Conservation (phyloP, 2,329 filamentous ascomycete species). For the Colletotrichum godetiae region DNA sequence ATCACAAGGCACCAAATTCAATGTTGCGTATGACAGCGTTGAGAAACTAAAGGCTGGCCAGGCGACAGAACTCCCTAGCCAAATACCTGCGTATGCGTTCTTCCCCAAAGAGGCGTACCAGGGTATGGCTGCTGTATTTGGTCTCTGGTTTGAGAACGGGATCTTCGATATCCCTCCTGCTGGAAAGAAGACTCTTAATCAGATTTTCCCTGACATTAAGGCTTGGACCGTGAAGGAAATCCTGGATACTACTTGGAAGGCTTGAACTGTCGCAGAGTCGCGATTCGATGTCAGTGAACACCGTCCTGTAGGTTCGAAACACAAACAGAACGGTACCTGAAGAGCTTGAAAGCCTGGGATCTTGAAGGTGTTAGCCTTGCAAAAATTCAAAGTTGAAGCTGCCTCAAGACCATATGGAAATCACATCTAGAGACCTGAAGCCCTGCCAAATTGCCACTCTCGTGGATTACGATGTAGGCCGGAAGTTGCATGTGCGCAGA, state of each 20-base stretch:
- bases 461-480: no score
- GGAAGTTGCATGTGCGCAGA: no score
- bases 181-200: slow-evolving; percentile 37
- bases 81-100: slow-evolving; percentile 41
- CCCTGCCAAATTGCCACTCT: no score
- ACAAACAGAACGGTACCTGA: no score
- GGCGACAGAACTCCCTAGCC: slow-evolving; percentile 46
- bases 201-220: slow-evolving; percentile 39
- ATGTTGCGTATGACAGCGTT: slow-evolving; percentile 46
- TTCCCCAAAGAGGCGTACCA: slow-evolving; percentile 41
- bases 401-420: no score
- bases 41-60: slow-evolving; percentile 47
- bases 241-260: slow-evolving; percentile 38
- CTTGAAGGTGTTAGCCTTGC: no score
- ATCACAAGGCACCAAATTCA: slow-evolving; percentile 44
- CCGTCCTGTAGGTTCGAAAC: no score
- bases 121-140: slow-evolving; percentile 37
- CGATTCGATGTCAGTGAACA: no score
- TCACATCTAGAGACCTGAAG: no score
- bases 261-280: not conserved
- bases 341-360: no score
- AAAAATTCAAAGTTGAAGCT: no score
- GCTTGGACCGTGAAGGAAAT: slow-evolving; percentile 40
- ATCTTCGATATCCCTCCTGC: slow-evolving; percentile 33
- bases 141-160: slow-evolving; percentile 38